Percentiles rank a stretch among this genome's conserved stretches.
Conservation (phyloP, 306 rosid species). For the Acacia confusa region DNA sequence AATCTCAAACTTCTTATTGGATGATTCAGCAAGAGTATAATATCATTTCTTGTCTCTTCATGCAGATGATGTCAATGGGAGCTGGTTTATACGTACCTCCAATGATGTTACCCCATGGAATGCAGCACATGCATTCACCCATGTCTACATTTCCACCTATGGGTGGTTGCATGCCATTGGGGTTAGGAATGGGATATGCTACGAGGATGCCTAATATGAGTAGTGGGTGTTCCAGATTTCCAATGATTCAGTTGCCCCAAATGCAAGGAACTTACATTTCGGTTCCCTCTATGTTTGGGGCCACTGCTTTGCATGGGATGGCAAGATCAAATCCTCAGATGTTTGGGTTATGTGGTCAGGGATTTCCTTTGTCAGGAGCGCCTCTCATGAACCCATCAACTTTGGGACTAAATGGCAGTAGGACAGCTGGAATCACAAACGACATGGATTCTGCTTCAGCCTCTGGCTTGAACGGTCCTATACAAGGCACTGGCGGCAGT, state of each 20-base stretch:
- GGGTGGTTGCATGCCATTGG: slow-evolving; percentile 71
- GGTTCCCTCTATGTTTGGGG: too few species aligned
- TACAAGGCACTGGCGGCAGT: slow-evolving; percentile 36
- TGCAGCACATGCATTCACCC: slow-evolving; percentile 67
- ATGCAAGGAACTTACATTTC: too few species aligned
- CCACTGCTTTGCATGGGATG: slow-evolving; percentile 52
- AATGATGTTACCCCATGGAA: slow-evolving; percentile 72
- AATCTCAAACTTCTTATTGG: slow-evolving; percentile 3
- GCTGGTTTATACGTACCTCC: slow-evolving; percentile 71
- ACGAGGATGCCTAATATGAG: slow-evolving; percentile 51
- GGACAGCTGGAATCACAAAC: too few species aligned
- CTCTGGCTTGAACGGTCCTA: slow-evolving; percentile 50
- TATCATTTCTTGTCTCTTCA: slow-evolving; percentile 30
- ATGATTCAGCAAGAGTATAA: slow-evolving; percentile 1
- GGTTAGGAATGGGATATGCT: slow-evolving; percentile 60
- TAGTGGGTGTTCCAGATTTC: too few species aligned
- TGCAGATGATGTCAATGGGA: slow-evolving; percentile 94
- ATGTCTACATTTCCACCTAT: slow-evolving; percentile 60
- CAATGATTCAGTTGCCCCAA: slow-evolving; percentile 14
- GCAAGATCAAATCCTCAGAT: slow-evolving; percentile 62
- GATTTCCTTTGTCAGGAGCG: slow-evolving; percentile 52
- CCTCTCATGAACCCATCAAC: slow-evolving; percentile 52
- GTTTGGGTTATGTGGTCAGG: slow-evolving; percentile 59
- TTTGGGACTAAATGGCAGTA: slow-evolving; percentile 31
- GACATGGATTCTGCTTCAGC: slow-evolving; percentile 26